Base-by-base conservation (phyloP, 805 yeast genomes). In the Ascoidea tarda region DNA sequence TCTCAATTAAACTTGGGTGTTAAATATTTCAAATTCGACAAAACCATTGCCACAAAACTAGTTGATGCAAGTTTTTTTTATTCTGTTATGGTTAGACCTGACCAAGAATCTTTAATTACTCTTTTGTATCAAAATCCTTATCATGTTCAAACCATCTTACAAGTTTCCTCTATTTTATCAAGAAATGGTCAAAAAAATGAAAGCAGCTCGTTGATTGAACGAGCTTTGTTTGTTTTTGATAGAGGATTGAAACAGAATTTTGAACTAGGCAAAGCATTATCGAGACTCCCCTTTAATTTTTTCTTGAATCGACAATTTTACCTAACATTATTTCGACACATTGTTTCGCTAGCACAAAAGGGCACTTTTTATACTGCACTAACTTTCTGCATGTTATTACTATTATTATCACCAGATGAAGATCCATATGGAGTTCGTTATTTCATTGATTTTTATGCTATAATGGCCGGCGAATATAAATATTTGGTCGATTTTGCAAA, bases 361-460 rank as follows among this genome's bases (percentile, higher is more conserved):
- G 86, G 95, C 4, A 85, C 91, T 1, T 80, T 77, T 60, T 75
- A 68, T 54, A 88, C 96, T 0, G 95, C 96, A 0, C 74, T 86
- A 47, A 78, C 79, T 47, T 88, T 82, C 69, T 77, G 85, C 59
- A 87, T 86, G 62, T 70, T 82, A 5, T 69, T 88, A 50, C 69
- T 85, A 56, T 77, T 89, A 1, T 67, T 89, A 33, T 72, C 78
- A 44, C 96, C 95, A 1, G 74, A 80, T 1, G 86, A 83, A 53
- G 96, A 89, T 68, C 96, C 96, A 1, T 69, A 82, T 51, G 96
- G 96, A 28, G 88, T 84, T 10, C 74, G 95, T 57, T 82, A 83
- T 61, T 85, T 87, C 63, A 80, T 89, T 58, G 96, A 89, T 63
- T 81, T 77, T 61, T 88, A 85, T 61, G 82, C 91, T 3, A 68